Evolutionary conservation across 495 filamentous ascomycete species (phyloP).

Genomic region (Paragyromitra xinjiangensis): DNA sequence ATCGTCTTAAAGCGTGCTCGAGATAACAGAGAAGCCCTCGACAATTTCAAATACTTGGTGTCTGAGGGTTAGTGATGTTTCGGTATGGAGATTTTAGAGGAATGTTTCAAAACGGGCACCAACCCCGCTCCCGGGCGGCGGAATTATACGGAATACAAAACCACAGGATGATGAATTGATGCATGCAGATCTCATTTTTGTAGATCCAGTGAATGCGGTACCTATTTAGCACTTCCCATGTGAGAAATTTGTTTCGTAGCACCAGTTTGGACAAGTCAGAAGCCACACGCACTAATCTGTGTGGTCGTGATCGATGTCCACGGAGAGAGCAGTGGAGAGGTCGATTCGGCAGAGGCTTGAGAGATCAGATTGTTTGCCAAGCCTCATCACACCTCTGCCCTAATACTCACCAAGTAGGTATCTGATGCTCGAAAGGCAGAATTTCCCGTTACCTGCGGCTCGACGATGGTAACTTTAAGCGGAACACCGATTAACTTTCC

Average conservation of each 20-base stretch:
- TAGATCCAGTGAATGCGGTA: background rate
- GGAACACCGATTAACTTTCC: background rate
- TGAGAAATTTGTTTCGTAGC: background rate
- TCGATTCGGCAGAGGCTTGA: background rate
- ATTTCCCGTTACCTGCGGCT: too few species aligned
- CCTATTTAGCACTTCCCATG: background rate
- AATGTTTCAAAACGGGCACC: background rate
- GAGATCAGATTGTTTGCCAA: background rate
- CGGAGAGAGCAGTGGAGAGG: too few species aligned
- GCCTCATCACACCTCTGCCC: background rate
- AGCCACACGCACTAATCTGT: background rate
- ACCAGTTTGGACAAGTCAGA: background rate
- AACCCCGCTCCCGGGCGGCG: background rate
- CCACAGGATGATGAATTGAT: background rate
- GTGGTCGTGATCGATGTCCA: background rate
- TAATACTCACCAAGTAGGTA: too few species aligned
- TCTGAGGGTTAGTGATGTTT: constrained; percentile 1
- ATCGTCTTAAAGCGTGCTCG: background rate
- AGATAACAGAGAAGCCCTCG: background rate
- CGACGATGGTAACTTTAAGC: background rate
- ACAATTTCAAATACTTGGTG: background rate
- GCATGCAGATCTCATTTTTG: background rate
- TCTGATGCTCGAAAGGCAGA: too few species aligned
- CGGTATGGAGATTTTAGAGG: background rate
- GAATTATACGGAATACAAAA: constrained; percentile 3